Conservation (phyloP, 768 basidiomycete genomes). For the Scleroderma citrinum region DNA sequence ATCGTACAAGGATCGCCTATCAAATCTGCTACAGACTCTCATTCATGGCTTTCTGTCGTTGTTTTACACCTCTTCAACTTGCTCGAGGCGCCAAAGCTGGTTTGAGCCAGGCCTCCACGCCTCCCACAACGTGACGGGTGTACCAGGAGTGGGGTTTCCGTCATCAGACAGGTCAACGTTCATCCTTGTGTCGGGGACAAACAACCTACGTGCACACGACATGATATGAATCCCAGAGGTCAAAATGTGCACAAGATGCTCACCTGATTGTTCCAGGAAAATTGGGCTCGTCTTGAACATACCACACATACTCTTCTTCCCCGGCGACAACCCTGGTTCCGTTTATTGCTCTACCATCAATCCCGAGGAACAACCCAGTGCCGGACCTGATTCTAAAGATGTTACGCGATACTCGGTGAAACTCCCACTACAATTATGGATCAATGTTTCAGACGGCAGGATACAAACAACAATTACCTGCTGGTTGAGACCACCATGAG, state of each 20-base stretch:
- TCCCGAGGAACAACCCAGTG: slow-evolving; percentile 35
- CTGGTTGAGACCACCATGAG: slow-evolving; percentile 9
- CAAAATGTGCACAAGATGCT: too few species aligned
- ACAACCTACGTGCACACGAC: too few species aligned
- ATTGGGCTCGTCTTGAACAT: too few species aligned
- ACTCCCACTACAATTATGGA: slow-evolving; percentile 33
- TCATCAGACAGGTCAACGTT: slow-evolving; percentile 18
- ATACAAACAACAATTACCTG: slow-evolving; percentile 26
- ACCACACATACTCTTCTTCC: slow-evolving; percentile 5
- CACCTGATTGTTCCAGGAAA: too few species aligned
- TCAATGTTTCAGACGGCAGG: neutral
- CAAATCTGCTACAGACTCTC: neutral
- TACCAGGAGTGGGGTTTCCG: slow-evolving; percentile 39
- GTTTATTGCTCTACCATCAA: slow-evolving; percentile 29
- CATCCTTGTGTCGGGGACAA: too few species aligned
- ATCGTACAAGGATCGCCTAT: too few species aligned
- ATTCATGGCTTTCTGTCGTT: neutral
- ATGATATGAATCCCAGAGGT: too few species aligned
- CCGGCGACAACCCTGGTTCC: slow-evolving; percentile 36
- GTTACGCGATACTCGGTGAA: slow-evolving; percentile 28
- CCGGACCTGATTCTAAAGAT: slow-evolving; percentile 28
- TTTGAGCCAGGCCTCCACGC: slow-evolving; percentile 42
- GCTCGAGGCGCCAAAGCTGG: slow-evolving; percentile 37
- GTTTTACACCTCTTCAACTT: neutral
- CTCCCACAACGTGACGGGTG: slow-evolving; percentile 41